A percentile compares a stretch with the other conserved stretches of the same genome.
These are phyloP conservation scores for Margaritispora aquatica DNA, from an alignment of 495 filamentous ascomycete genomes.

Conservation along the genomic window DNA sequence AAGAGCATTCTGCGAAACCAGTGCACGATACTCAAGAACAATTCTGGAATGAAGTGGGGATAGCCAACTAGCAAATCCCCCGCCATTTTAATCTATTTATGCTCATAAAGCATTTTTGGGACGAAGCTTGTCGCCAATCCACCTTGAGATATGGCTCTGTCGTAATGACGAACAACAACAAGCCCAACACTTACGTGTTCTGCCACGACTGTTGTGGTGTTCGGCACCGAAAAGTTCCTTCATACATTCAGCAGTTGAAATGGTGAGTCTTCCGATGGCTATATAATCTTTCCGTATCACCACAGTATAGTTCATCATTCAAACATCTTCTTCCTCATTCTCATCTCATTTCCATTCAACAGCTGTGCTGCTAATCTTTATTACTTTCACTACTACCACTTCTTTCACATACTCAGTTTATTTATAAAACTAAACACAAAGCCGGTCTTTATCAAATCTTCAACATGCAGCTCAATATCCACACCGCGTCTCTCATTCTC, in stretches of 20 bases:
- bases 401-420: background rate
- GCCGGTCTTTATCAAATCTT: background rate
- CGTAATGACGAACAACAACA: background rate
- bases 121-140: background rate
- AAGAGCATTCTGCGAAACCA: too few species aligned
- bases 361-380: slow-evolving; percentile 1
- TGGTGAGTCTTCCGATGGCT: background rate
- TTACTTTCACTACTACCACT: too few species aligned
- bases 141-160: background rate
- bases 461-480: background rate
- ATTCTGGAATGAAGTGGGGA: background rate
- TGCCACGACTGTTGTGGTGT: background rate
- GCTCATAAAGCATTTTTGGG: background rate
- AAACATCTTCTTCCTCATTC: background rate
- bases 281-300: background rate
- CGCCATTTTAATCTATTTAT: background rate
- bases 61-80: background rate
- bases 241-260: too few species aligned
- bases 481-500: background rate
- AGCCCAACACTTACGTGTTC: background rate
- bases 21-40: background rate
- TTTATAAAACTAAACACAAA: background rate
- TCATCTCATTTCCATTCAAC: background rate
- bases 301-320: background rate
- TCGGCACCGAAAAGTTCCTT: background rate